Conservation (phyloP, 495 filamentous ascomycete genomes). For the Symbiotaphrina buchneri region DNA sequence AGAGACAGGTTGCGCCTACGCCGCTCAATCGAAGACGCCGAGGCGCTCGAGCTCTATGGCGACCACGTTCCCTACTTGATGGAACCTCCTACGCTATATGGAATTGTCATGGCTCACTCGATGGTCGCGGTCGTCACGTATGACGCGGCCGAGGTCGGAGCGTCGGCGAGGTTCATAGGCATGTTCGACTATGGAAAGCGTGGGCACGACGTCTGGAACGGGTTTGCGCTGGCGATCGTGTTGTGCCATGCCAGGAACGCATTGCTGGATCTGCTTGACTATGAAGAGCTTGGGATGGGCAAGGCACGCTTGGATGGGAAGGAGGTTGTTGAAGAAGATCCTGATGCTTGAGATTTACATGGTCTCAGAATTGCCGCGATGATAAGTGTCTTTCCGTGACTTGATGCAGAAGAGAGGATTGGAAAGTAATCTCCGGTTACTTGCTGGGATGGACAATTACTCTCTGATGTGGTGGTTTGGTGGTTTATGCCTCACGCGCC, state of each 20-base stretch:
- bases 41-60: neutral
- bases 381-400: too few relatives aligned
- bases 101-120: neutral
- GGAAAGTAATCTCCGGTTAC: too few relatives aligned
- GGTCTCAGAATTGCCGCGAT: too few relatives aligned
- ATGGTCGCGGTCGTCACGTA: neutral
- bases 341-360: too few relatives aligned
- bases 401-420: too few relatives aligned
- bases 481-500: too few relatives aligned
- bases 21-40: too few relatives aligned
- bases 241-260: constrained; percentile 1
- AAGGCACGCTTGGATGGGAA: too few relatives aligned
- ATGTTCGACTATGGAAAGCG: neutral
- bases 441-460: too few relatives aligned
- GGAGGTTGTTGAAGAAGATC: too few relatives aligned
- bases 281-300: too few relatives aligned
- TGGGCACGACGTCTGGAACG: constrained; percentile 2
- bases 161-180: neutral
- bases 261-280: neutral
- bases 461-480: too few relatives aligned
- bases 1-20: neutral
- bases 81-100: constrained; percentile 1
- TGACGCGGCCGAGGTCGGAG: neutral
- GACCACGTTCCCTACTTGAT: neutral
- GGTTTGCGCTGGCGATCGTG: neutral